A percentile compares a stretch with the other conserved stretches of the same genome.
These are phyloP conservation scores for Talaromyces sp. DNA, from an alignment of 2,329 filamentous ascomycete genomes.

Conservation along the genomic window DNA sequence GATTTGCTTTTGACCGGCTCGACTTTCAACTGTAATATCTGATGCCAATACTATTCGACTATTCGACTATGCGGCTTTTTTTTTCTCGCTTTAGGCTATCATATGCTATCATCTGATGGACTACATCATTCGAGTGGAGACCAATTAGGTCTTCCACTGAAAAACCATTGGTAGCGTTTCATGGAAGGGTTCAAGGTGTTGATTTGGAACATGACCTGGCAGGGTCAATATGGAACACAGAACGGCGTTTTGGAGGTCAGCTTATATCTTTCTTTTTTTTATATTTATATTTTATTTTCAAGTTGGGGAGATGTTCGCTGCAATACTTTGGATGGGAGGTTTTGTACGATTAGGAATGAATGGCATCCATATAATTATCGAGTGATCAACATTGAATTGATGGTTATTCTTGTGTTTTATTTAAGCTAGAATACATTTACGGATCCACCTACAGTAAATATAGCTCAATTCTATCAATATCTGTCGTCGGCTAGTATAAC, in stretches of 20 bases:
- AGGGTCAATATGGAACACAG: neutral
- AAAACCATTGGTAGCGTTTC: neutral
- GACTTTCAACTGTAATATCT: neutral
- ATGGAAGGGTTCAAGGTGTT: neutral
- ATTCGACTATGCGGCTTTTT: neutral
- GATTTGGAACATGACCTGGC: neutral
- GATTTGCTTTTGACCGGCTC: neutral
- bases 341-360: neutral
- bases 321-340: neutral
- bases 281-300: neutral
- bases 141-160: too few species aligned
- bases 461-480: too few species aligned
- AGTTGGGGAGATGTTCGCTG: neutral
- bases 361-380: too few species aligned
- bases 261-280: neutral
- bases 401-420: too few species aligned
- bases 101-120: too few species aligned
- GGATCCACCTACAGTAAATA: too few species aligned
- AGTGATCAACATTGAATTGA: too few species aligned
- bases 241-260: neutral
- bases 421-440: too few species aligned
- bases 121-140: too few species aligned
- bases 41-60: neutral
- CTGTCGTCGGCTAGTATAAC: too few species aligned
- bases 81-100: neutral